Evolutionary conservation across 768 basidiomycete genomes (phyloP), one percentile per base, ranked within the genome.

Genomic region (Lentinus brumalis): DNA sequence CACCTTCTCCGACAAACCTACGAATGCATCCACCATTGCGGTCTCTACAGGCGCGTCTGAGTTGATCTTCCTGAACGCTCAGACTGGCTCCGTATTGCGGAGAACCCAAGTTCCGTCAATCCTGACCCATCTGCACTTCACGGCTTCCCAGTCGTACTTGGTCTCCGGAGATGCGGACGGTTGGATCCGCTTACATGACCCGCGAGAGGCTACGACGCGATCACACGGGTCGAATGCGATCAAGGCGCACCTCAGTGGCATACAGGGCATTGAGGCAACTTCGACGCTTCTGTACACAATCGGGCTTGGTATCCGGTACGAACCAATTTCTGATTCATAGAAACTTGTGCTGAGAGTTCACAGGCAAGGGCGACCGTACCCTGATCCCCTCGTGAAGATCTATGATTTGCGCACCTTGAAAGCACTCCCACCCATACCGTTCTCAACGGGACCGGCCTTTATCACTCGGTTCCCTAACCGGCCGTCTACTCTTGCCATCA

Each of bases 371-470:
- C 87, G 90, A 50, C 94, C 96, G 5, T 83, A 89, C 56, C 91
- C 92, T 0, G 96, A 98, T 71, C 92, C 94, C 3, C 79, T 95
- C 38, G 93, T 99, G 64, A 97, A 96, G 75, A 81, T 98, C 12
- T 97, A 90, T 67, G 96, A 99, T 73, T 68, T 93, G 32, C 88
- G 96, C 32, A 92, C 83, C 26, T 84, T 98, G 79, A 83, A 85
- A 42, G 81, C 94, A 0, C 80, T 98, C 2, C 83, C 93, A 3
- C 94, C 96, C 0, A 82, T 98, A 32, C 86, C 92, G 1, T 98
- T 97, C 72, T 86, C 93, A 5, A 84, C 88, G 11, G 90, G 91
- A 0, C 95, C 96, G 1, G 85, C 91, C 1, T 95, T 96, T 72
- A 88, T 96, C 63, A 86, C 89, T 50, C 71, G 90, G 30, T 79